Base-by-base conservation (phyloP, 371 early-diverging fungal genomes). In the Lichtheimia corymbifera region DNA sequence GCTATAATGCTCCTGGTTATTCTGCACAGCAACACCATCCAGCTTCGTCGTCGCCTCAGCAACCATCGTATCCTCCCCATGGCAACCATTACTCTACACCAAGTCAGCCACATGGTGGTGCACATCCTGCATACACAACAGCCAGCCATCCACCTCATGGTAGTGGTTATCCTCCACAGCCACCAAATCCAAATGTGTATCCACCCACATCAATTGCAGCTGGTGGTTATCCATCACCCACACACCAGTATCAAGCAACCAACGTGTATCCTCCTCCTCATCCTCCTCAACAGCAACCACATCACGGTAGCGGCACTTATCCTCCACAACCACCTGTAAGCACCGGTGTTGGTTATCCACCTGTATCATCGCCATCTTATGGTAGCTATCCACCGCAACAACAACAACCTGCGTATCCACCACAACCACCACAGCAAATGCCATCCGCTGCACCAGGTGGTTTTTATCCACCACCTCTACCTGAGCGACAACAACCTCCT, bases 381-480 rank as follows among this genome's bases (percentile, higher is more conserved):
- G 22, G 47, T 47, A 11, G n/a, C 11, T 47, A 47, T 47, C 47
- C 47, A 14, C 47, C 47, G 9, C 47, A 43, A 14, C 44, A 1
- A 43, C 44, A n/a, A 47, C 18, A 22, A 11, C 18, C 22, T 47
- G n/a, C 18, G 5, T 47, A 47, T 47, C 47, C 47, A 18, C 47
- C 47, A 47, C 47, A 47, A 22, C 47, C n/a, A 22, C 17, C 47
- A 18, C 18, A 22, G 12, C n/a, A 22, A 47, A 47, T 47, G 22
- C 22, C 47, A n/a, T 47, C 47, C 6, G 47, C 47, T 18, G 47
- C 47, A 47, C 18, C 47, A n/a, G 47, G 47, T 47, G 47, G 47
- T 18, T 47, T 47, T 9, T 47, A 18, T 47, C 22, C 47, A 47
- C 47, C 47, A 47, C 11, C n/a, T 47, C 47, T 47, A 47, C 47